These are phyloP conservation scores for button mushroom (Agaricus bisporus) DNA, from an alignment of 768 basidiomycete genomes.

Conservation along the genomic window DNA sequence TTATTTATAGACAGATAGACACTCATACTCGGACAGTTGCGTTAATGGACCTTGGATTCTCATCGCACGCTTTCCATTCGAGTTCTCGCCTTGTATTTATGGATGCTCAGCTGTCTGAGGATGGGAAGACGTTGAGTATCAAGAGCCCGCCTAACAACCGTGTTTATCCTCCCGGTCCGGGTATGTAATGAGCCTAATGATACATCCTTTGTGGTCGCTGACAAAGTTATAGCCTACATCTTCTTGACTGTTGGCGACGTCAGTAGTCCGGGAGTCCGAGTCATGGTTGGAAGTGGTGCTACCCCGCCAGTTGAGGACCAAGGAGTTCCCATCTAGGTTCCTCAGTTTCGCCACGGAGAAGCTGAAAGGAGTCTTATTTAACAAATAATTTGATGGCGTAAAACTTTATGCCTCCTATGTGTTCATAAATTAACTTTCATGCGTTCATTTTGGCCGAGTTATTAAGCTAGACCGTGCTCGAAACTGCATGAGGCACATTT, in stretches of 20 bases:
- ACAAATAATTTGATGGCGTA: too few species aligned
- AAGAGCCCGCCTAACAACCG: constrained; percentile 29
- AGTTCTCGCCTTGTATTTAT: constrained; percentile 33
- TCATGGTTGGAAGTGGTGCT: constrained; percentile 33
- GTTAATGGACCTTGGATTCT: constrained; percentile 36
- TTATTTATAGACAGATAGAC: too few species aligned
- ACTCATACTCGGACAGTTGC: constrained; percentile 20
- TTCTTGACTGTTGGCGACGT: constrained; percentile 28
- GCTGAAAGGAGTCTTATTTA: too few species aligned
- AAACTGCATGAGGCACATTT: too few species aligned
- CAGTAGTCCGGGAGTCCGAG: constrained; percentile 30
- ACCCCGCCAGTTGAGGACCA: constrained; percentile 32
- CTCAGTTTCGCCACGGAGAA: too few species aligned
- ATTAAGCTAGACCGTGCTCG: too few species aligned
- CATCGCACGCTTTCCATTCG: constrained; percentile 35
- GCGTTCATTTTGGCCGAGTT: too few species aligned
- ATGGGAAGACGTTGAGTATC: constrained; percentile 27
- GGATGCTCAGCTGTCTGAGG: constrained; percentile 24
- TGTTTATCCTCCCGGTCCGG: constrained; percentile 35
- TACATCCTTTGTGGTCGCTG: background rate
- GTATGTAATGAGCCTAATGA: constrained; percentile 10
- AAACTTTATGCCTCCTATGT: too few species aligned
- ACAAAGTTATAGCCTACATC: constrained; percentile 17
- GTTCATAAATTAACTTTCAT: too few species aligned
- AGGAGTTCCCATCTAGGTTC: constrained; percentile 17